A percentile compares a stretch with the other conserved stretches of the same genome.
These are phyloP conservation scores for Begonia fuchsioides DNA, from an alignment of 306 rosid genomes.

Conservation along the genomic window DNA sequence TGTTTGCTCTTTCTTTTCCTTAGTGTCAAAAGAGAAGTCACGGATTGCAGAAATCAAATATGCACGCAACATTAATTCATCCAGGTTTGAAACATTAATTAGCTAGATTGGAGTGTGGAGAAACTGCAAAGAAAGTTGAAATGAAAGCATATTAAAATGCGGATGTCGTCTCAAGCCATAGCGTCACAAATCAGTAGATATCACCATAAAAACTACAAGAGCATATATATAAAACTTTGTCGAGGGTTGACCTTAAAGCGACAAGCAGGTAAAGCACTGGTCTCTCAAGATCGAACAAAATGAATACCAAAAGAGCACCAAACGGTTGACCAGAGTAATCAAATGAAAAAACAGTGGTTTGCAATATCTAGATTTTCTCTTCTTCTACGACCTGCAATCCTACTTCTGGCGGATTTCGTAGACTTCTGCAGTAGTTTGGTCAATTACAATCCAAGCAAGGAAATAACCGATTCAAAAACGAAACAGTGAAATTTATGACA, in stretches of 20 bases:
- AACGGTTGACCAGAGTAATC: no score
- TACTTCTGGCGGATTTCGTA: background rate
- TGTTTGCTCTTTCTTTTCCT: constrained; percentile 27
- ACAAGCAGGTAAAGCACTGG: background rate
- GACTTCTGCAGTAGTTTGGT: background rate
- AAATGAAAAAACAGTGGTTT: no score
- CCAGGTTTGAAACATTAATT: constrained; percentile 35
- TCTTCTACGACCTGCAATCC: background rate
- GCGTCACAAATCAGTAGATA: no score
- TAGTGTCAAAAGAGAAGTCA: constrained; percentile 26
- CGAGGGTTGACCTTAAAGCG: no score
- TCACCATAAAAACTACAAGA: no score
- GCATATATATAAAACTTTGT: no score
- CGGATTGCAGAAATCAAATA: constrained; percentile 43
- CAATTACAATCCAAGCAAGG: background rate
- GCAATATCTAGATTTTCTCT: background rate
- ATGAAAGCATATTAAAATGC: constrained; percentile 10
- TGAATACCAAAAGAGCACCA: no score
- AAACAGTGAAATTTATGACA: constrained; percentile 6
- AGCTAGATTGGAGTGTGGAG: constrained; percentile 17
- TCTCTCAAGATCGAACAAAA: constrained; percentile 2
- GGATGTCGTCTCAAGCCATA: constrained; percentile 1
- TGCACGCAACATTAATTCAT: constrained; percentile 48
- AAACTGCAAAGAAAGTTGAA: constrained; percentile 40
- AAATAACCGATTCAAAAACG: background rate